Evolutionary conservation across 164 flowering plant species (phyloP).

Genomic region (Paratinospora sagittata): DNA sequence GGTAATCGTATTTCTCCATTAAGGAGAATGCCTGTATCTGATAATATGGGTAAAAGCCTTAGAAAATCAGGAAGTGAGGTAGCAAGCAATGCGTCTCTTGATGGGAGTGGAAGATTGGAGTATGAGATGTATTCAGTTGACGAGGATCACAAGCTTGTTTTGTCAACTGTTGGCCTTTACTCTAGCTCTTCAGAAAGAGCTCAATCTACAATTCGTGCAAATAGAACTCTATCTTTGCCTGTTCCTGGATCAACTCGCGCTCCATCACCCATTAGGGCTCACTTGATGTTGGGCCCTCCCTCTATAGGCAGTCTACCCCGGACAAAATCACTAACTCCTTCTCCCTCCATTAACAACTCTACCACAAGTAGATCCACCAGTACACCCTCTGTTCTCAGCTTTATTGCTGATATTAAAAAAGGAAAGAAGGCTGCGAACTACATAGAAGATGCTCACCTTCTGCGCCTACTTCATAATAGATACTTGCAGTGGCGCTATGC

Average conservation of each 20-base stretch:
- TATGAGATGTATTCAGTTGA: conserved; percentile 29
- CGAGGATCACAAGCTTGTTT: conserved; percentile 27
- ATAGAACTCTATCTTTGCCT: conserved; percentile 48
- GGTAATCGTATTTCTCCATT: conserved; percentile 39
- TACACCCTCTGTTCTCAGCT: conserved; percentile 75
- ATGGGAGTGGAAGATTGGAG: conserved; percentile 30
- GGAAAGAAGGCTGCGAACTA: conserved; percentile 62
- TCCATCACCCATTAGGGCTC: conserved; percentile 49
- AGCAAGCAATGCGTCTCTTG: conserved; percentile 21
- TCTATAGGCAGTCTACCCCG: conserved; percentile 76
- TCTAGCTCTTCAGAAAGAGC: conserved; percentile 38
- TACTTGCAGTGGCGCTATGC: conserved; percentile 77
- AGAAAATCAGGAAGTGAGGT: conserved; percentile 46
- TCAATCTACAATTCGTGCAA: conserved; percentile 20
- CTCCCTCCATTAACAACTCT: conserved; percentile 18
- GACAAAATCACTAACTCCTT: conserved; percentile 44
- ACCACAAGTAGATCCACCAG: conserved; percentile 38
- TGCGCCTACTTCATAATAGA: conserved; percentile 72
- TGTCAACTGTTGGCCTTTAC: conserved; percentile 12
- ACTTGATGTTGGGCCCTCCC: conserved; percentile 29
- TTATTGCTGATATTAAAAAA: conserved; percentile 61
- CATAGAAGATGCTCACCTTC: conserved; percentile 83
- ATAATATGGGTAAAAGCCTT: conserved; percentile 33
- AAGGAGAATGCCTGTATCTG: conserved; percentile 36
- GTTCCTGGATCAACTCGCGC: conserved; percentile 36